Base-by-base conservation (phyloP, 768 basidiomycete species). In the Lactarius akahatsu region DNA sequence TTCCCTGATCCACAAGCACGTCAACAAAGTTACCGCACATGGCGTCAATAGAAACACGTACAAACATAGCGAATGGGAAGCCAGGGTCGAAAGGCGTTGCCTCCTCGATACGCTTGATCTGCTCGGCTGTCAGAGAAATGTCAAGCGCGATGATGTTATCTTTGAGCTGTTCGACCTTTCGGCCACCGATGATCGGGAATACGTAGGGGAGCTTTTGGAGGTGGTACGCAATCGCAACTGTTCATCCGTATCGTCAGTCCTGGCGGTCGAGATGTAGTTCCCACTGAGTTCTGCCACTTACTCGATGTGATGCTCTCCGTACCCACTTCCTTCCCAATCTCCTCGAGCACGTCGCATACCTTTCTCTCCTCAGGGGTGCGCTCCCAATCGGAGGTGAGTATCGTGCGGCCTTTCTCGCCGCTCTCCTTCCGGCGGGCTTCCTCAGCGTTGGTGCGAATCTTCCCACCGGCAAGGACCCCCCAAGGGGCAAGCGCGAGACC, bases 211-310 rank as follows among this genome's bases (percentile, higher is more conserved):
- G 73, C 69, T 83, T 85, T 16, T 82, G 79, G 72, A 84, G 73
- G 15, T 84, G 74, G 58, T 83, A 83, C 18, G 81, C 80, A 56
- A 84, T 79, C 4, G 80, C 80, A 3, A 82, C 80, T 79, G 45
- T n/a, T 57, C 20, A 36, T 52, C 4, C 50, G 7, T 4, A n/a
- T 11, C 26, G 18, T 62, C 26, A 52, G 4, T 3, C 45, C 26
- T 23, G 5, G n/a, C n/a, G 28, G 20, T 16, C 6, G 32, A 30
- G n/a, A 9, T 7, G 26, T n/a, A 28, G 13, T 13, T 26, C 9
- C 13, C 30, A 1, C 11, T 36, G 11, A 36, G 36, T 36, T 36
- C 30, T 13, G 36, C 38, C 38, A 64, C 66, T 30, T 55, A 66
- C 67, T 56, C 11, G 66, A 40, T 5, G 62, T 64, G 65, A 80